Conservation (phyloP, 192 early-diverging fungal species). For the Chytriomyces sp. region DNA sequence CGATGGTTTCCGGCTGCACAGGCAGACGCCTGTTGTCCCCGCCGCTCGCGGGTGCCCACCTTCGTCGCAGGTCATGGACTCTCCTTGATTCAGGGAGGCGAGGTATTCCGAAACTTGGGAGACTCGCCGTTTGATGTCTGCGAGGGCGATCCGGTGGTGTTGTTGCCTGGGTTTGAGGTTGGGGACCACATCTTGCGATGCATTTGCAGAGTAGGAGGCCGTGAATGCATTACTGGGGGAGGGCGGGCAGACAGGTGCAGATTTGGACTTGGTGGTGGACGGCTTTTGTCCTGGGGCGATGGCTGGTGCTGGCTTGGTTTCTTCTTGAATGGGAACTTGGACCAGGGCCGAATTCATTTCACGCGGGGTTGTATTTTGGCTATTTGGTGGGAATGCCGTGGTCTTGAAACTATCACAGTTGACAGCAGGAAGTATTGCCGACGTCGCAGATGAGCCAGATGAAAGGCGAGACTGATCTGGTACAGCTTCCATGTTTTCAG, state of each 20-base stretch:
- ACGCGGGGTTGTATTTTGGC: too few species aligned
- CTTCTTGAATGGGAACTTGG: background rate
- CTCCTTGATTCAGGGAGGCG: background rate
- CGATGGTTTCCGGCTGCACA: background rate
- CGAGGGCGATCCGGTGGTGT: background rate
- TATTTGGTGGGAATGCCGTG: background rate
- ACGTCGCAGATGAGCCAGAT: background rate
- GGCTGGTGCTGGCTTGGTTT: background rate
- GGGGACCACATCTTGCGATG: background rate
- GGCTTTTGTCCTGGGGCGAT: background rate
- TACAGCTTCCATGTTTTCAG: background rate
- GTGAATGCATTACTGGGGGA: background rate
- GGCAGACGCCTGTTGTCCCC: background rate
- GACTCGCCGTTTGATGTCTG: conserved; percentile 4
- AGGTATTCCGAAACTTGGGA: background rate
- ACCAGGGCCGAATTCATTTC: background rate
- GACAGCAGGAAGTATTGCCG: background rate
- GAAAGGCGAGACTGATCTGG: background rate
- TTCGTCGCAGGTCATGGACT: background rate
- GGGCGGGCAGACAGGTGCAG: too few species aligned
- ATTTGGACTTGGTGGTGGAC: background rate
- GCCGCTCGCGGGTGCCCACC: background rate
- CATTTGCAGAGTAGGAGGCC: background rate
- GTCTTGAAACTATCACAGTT: background rate
- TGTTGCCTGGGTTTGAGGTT: background rate